Conservation (phyloP, 129 eudicot species). For the carrot (Daucus carota) region DNA sequence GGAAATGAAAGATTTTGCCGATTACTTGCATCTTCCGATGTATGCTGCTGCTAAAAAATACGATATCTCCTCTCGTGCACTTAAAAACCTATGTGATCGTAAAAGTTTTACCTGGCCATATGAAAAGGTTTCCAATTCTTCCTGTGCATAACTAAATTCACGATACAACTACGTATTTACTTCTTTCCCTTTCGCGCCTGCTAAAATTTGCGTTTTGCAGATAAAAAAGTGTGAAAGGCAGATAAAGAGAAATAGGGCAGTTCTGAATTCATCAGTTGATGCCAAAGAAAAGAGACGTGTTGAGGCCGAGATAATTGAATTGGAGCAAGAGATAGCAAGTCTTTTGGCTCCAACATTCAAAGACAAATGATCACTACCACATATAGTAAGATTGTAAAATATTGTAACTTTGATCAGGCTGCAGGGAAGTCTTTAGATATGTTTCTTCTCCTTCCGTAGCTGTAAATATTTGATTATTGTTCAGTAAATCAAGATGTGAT, state of each 20-base stretch:
- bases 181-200: background rate
- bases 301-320: constrained; percentile 27
- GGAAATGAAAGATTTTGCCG: constrained; percentile 31
- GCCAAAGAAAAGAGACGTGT: constrained; percentile 23
- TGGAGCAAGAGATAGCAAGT: constrained; percentile 26
- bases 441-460: background rate
- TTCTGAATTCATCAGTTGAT: constrained; percentile 15
- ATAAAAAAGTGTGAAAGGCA: constrained; percentile 29
- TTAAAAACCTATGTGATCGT: constrained; percentile 47
- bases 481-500: too few relatives aligned
- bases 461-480: too few relatives aligned
- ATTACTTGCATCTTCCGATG: constrained; percentile 40
- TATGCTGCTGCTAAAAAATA: constrained; percentile 31
- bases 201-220: constrained; percentile 23
- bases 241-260: constrained; percentile 17
- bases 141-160: background rate
- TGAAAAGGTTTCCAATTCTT: constrained; percentile 38
- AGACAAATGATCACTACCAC: background rate
- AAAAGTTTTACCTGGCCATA: constrained; percentile 56
- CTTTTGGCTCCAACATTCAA: background rate
- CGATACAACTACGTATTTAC: background rate
- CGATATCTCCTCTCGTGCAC: constrained; percentile 33
- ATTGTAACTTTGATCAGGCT: background rate
- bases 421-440: background rate
- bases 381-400: background rate